Conservation (phyloP, 1,139 yeast genomes). For the Pichia sp. region DNA sequence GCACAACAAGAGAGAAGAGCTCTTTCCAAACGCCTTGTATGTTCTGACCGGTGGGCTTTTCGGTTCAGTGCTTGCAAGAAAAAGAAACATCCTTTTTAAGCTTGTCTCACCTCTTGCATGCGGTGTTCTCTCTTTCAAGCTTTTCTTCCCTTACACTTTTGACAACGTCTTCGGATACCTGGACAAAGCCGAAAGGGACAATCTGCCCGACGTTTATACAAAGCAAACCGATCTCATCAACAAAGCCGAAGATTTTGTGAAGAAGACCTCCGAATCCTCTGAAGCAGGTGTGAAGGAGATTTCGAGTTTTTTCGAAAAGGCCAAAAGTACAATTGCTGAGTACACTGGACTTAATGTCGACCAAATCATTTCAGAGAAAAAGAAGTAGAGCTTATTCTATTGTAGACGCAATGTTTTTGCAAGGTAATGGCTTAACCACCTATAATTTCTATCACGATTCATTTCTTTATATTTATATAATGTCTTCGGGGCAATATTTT, state of each 20-base stretch:
- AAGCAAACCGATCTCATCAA: constrained; percentile 51
- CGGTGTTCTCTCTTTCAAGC: constrained; percentile 66
- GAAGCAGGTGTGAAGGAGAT: constrained; percentile 35
- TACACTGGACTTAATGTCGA: constrained; percentile 67
- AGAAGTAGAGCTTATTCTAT: constrained; percentile 23
- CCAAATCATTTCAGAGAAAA: constrained; percentile 57
- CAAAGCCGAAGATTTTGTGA: constrained; percentile 45
- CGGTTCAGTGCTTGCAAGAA: constrained; percentile 78
- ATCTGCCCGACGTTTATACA: constrained; percentile 62
- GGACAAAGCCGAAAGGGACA: constrained; percentile 62
- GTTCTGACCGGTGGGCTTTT: constrained; percentile 70
- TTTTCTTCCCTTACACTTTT: constrained; percentile 76
- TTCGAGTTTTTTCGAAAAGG: constrained; percentile 37
- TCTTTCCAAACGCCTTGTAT: constrained; percentile 73
- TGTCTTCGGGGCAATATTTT: background rate
- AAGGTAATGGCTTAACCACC: no score
- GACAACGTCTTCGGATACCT: constrained; percentile 56
- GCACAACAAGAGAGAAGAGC: constrained; percentile 67
- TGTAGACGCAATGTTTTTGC: background rate
- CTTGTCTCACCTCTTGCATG: constrained; percentile 58
- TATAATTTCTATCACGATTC: background rate
- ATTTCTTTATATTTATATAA: background rate
- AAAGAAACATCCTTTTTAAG: constrained; percentile 57
- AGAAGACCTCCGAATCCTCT: constrained; percentile 42
- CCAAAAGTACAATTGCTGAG: constrained; percentile 49